Base-by-base conservation (phyloP, 176 grass and related monocot species). In the Aegilops longissima region DNA sequence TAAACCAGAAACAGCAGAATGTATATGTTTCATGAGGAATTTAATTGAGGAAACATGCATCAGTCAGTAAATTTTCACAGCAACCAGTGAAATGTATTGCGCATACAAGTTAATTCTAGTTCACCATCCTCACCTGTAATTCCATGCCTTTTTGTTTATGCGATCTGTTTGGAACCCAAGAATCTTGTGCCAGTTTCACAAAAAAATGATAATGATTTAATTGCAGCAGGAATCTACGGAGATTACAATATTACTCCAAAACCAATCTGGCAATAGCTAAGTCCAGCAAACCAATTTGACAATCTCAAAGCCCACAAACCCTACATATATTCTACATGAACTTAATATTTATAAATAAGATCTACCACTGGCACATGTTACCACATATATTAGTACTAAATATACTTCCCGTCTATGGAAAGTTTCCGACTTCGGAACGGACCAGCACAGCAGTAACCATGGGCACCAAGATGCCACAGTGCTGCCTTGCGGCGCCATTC, bases 401-500 rank as follows among this genome's bases (percentile, higher is more conserved):
- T 56, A 54, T 33, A 77, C 47, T 21, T 58, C 30, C 47, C 1
- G 29, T 77, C 73, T 77, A 77, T 12, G 73, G 16, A 56, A 77
- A 12, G 30, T 77, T 76, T 33, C 47, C 47, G 9, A 77, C 73
- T 56, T 21, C 47, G 4, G 16, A 8, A 21, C 44, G 9, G 45
- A 20, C 25, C 1, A 12, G 38, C 11, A 17, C 56, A 36, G 44
- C 33, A 29, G 51, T 21, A 40, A 6, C 54, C 74, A 84, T 91
- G 8, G 85, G 76, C 76, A 91, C 61, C 89, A 85, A 91, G 61
- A 91, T 21, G 6, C 16, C 3, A 0, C 27, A 68, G 21, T 67
- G 56, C 42, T 40, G 84, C 42, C 59, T 20, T 9, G 9, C 4
- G 6, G 31, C 5, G 2, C 38, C 13, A 8, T 38, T 27, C 24